Evolutionary conservation across 2,329 filamentous ascomycete species (phyloP).

Genomic region (Diaporthe sp.): DNA sequence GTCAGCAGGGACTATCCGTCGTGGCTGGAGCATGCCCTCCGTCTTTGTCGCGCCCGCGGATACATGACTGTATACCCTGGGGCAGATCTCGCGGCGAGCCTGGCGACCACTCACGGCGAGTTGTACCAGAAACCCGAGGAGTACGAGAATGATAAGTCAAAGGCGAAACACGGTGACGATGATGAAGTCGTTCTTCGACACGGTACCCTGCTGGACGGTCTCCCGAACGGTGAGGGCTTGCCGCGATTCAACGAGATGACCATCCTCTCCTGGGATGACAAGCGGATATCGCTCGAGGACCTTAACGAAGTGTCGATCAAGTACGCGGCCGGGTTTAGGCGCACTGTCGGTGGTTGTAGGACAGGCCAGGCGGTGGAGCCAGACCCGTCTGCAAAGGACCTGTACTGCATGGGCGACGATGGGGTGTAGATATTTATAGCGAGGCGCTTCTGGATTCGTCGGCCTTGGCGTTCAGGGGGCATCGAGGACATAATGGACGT

Average conservation of each 20-base stretch:
- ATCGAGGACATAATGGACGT: not conserved
- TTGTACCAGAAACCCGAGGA: constrained; percentile 81
- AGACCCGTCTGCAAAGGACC: constrained; percentile 64
- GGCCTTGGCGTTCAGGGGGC: constrained; percentile 32
- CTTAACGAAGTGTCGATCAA: constrained; percentile 61
- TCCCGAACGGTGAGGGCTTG: constrained; percentile 60
- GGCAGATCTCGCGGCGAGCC: constrained; percentile 62
- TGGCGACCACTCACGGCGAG: constrained; percentile 85
- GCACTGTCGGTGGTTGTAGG: constrained; percentile 76
- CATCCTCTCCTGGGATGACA: constrained; percentile 75
- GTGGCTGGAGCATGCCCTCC: constrained; percentile 84
- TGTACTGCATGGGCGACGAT: constrained; percentile 73
- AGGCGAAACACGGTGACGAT: constrained; percentile 45
- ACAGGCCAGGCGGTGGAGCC: constrained; percentile 44
- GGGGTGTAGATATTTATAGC: constrained; percentile 34
- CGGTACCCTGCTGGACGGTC: constrained; percentile 62
- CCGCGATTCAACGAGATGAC: constrained; percentile 65
- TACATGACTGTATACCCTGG: constrained; percentile 87
- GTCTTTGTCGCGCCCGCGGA: constrained; percentile 81
- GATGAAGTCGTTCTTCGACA: constrained; percentile 46
- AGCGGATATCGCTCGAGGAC: constrained; percentile 54
- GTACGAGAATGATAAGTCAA: constrained; percentile 55
- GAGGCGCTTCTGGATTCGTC: constrained; percentile 24
- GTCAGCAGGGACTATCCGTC: constrained; percentile 79
- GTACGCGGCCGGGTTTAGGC: constrained; percentile 73